phyloP scores from a whole-genome alignment of 2,329 filamentous ascomycete genomes.

The Neopestalotiopsis sp. region DNA sequence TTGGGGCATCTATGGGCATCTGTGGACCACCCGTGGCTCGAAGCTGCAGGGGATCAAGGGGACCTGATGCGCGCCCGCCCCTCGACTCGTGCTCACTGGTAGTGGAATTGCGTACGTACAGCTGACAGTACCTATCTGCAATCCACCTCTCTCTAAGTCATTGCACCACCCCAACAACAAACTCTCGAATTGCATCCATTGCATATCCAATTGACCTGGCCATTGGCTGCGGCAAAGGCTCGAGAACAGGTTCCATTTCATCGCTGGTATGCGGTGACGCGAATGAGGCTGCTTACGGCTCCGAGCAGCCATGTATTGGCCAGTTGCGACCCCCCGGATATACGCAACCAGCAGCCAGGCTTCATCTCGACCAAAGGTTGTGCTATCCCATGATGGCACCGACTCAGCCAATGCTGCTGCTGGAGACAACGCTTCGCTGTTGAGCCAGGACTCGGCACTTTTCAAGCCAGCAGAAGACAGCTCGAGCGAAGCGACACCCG shows the following conservation, averaged over 20 bases:
- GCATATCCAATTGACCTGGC: not conserved
- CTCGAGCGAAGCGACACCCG: slow-evolving; percentile 37
- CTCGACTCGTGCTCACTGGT: not conserved
- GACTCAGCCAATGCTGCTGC: slow-evolving; percentile 34
- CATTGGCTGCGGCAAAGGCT: not conserved
- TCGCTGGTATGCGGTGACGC: slow-evolving; percentile 24
- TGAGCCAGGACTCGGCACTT: slow-evolving; percentile 28
- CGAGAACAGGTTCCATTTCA: not conserved
- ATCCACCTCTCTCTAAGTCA: not conserved
- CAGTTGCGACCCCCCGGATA: slow-evolving; percentile 81
- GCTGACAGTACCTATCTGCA: not conserved
- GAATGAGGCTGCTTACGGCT: slow-evolving; percentile 40
- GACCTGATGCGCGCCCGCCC: not conserved
- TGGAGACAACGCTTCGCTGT: slow-evolving; percentile 38
- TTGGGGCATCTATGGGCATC: slow-evolving; percentile 1
- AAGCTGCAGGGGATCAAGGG: not conserved
- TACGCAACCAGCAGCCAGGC: slow-evolving; percentile 76
- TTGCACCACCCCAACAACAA: not conserved
- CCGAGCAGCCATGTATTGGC: slow-evolving; percentile 80
- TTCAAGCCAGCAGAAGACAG: slow-evolving; percentile 30
- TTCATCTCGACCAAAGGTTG: slow-evolving; percentile 49
- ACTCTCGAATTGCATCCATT: not conserved
- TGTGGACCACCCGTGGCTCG: slow-evolving; percentile 2
- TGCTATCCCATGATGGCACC: slow-evolving; percentile 67
- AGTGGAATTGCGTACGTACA: not conserved